Evolutionary conservation across 225 moss, liverwort and hornwort species (phyloP).

Genomic region (Climacium dendroides): DNA sequence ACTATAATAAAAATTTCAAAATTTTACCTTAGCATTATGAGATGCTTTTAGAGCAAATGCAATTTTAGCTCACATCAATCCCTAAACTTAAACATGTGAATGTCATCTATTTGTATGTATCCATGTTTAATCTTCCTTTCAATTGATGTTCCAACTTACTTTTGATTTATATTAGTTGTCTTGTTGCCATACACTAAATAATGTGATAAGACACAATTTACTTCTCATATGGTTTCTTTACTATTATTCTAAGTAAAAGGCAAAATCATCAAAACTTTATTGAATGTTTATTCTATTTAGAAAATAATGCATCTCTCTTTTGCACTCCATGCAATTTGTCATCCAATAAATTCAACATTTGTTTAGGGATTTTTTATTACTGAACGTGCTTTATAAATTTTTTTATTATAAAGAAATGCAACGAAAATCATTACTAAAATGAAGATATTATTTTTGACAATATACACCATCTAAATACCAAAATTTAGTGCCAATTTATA

Average conservation of each 20-base stretch:
- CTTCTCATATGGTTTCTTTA: background rate
- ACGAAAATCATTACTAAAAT: background rate
- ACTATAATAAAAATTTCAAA: background rate
- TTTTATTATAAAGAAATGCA: background rate
- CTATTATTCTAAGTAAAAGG: accelerated
- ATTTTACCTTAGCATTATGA: accelerated
- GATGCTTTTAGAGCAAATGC: background rate
- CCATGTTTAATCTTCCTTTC: background rate
- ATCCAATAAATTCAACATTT: background rate
- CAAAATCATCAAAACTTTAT: background rate
- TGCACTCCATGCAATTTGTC: background rate
- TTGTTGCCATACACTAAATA: accelerated
- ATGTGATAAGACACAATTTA: background rate
- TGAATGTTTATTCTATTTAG: too few relatives aligned
- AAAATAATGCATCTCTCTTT: background rate
- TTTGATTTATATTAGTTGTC: background rate
- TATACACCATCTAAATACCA: accelerated
- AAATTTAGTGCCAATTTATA: background rate
- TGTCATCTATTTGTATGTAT: background rate
- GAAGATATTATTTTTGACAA: background rate
- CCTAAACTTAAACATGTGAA: accelerated
- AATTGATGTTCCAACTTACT: background rate
- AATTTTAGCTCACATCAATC: background rate
- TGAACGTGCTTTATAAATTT: accelerated
- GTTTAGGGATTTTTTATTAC: background rate